Evolutionary conservation across 2,329 filamentous ascomycete genomes (phyloP).

Genomic region (Fusarium torreyae): DNA sequence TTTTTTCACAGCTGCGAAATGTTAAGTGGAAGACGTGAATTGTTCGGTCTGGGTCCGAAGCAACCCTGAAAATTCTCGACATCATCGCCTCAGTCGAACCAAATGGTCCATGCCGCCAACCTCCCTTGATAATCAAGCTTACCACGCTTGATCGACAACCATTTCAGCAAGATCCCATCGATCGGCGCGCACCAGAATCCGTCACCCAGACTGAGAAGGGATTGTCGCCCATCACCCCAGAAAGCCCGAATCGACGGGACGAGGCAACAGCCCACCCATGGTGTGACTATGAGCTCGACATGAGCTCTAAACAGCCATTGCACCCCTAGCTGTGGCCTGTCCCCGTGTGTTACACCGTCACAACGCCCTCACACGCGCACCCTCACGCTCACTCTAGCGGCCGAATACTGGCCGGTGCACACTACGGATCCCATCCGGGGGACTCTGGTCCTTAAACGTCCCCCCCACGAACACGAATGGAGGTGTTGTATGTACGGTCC

Average conservation of each 20-base stretch:
- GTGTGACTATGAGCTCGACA: constrained; percentile 49
- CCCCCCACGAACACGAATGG: constrained; percentile 12
- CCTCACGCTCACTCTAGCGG: constrained; percentile 34
- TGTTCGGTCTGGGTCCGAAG: constrained; percentile 21
- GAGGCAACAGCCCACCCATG: constrained; percentile 49
- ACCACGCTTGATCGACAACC: constrained; percentile 43
- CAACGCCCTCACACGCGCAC: constrained; percentile 43
- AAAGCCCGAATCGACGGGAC: constrained; percentile 48
- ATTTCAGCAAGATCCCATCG: constrained; percentile 47
- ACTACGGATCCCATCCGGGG: constrained; percentile 41
- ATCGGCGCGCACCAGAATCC: constrained; percentile 43
- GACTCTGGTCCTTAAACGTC: constrained; percentile 23
- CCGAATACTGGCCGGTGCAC: constrained; percentile 26
- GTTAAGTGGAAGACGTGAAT: constrained; percentile 8
- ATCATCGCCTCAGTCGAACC: constrained; percentile 37
- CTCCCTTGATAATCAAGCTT: constrained; percentile 33
- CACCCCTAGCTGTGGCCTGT: constrained; percentile 46
- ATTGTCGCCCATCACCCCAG: constrained; percentile 42
- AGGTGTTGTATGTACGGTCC: constrained; percentile 21
- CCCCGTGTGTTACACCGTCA: constrained; percentile 39
- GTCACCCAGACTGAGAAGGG: constrained; percentile 43
- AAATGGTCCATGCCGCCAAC: constrained; percentile 12
- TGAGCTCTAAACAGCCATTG: constrained; percentile 45
- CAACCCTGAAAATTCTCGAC: constrained; percentile 33
- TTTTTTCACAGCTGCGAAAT: constrained; percentile 5